A percentile compares a stretch with the other conserved stretches of the same genome.
Evolutionary conservation across 495 filamentous ascomycete genomes (phyloP).

Genomic region (Penicillium riverlandense): DNA sequence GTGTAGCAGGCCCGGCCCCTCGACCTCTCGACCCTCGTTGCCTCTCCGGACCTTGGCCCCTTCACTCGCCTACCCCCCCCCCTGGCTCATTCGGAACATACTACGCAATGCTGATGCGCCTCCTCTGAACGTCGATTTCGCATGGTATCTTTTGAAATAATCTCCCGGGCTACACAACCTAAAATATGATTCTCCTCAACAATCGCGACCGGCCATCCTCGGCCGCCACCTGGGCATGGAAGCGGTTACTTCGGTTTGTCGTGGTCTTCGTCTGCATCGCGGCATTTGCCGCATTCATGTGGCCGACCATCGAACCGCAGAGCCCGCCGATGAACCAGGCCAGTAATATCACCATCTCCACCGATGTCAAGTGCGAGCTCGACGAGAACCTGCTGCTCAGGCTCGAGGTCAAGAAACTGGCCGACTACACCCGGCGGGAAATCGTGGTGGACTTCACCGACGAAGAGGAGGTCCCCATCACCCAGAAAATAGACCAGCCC

Average conservation of each 20-base stretch:
- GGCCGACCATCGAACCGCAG: constrained; percentile 18
- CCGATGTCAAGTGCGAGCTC: constrained; percentile 25
- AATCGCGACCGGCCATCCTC: constrained; percentile 18
- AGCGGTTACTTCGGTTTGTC: constrained; percentile 22
- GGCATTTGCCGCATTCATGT: constrained; percentile 18
- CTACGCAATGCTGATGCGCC: no score
- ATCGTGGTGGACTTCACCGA: constrained; percentile 25
- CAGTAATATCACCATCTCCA: constrained; percentile 30
- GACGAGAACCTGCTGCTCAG: constrained; percentile 22
- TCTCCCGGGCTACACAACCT: not conserved
- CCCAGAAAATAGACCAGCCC: constrained; percentile 23
- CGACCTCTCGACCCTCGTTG: no score
- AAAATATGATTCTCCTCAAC: constrained; percentile 18
- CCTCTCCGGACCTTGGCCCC: no score
- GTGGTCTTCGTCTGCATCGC: constrained; percentile 13
- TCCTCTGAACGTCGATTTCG: no score
- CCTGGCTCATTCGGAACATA: no score
- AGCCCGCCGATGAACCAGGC: constrained; percentile 8
- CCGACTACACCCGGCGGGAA: constrained; percentile 37
- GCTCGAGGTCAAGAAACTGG: constrained; percentile 23
- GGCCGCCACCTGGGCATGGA: constrained; percentile 30
- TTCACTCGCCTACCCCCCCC: no score
- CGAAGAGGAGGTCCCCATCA: constrained; percentile 21
- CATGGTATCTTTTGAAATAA: not conserved
- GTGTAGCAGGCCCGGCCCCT: no score